Conservation (phyloP, 345 rosid genomes). For the Citrus sinensis region DVS_A1.0 CM039164.1:17393001-17393500, state of each 20-base stretch:
- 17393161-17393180: constrained; percentile 99
- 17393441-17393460: constrained; percentile 87
- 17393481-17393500: constrained; percentile 85
- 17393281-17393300: constrained; percentile 84
- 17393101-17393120: constrained; percentile 81
- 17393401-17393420: constrained; percentile 95
- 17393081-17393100: constrained; percentile 77
- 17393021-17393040: constrained; percentile 25
- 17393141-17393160: constrained; percentile 84
- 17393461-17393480: constrained; percentile 96
- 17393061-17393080: constrained; percentile 55
- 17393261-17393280: constrained; percentile 88
- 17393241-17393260: constrained; percentile 93
- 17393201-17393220: constrained; percentile 91
- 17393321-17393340: constrained; percentile 91
- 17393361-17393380: constrained; percentile 88
- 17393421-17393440: constrained; percentile 86
- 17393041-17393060: constrained; percentile 48
- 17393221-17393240: constrained; percentile 97
- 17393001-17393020: constrained; percentile 28
- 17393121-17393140: constrained; percentile 89
- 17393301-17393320: constrained; percentile 75
- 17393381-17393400: constrained; percentile 96
- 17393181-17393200: constrained; percentile 93
- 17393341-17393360: constrained; percentile 92